Evolutionary conservation across 306 rosid genomes (phyloP).

Genomic region (Bauhinia variegata): DNA sequence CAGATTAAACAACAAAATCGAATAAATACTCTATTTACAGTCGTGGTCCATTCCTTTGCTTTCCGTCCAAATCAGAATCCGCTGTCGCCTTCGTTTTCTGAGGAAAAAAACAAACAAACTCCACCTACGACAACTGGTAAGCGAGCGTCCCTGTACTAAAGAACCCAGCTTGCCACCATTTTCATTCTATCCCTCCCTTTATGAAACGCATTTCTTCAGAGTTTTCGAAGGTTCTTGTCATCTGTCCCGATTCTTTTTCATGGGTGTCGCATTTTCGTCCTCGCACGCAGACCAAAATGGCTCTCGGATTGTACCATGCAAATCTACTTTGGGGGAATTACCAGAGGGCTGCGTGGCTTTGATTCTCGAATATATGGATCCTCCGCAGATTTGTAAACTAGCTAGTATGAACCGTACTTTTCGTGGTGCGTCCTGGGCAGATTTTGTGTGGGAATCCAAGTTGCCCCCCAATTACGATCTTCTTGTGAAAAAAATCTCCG

Average conservation of each 20-base stretch:
- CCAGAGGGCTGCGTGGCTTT: constrained; percentile 76
- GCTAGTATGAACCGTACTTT: constrained; percentile 65
- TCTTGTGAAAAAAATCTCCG: constrained; percentile 44
- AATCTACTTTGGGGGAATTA: constrained; percentile 59
- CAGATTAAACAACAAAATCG: no score
- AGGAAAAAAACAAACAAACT: constrained; percentile 45
- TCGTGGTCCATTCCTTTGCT: neutral
- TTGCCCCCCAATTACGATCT: constrained; percentile 57
- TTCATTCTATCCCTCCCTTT: constrained; percentile 9
- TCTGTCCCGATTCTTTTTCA: constrained; percentile 14
- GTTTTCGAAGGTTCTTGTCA: neutral
- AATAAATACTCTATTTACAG: neutral
- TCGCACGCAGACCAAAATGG: constrained; percentile 33
- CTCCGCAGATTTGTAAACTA: constrained; percentile 61
- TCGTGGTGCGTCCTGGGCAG: constrained; percentile 77
- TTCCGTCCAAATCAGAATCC: constrained; percentile 43
- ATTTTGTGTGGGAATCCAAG: constrained; percentile 79
- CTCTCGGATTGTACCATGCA: constrained; percentile 29
- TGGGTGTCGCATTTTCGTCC: constrained; percentile 53
- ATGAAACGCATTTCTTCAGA: neutral
- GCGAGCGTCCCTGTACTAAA: neutral
- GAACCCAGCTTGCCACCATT: constrained; percentile 2
- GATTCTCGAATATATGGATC: constrained; percentile 56
- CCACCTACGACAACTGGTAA: neutral
- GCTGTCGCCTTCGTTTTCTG: constrained; percentile 51